Conservation (phyloP, 2,329 filamentous ascomycete genomes). For the Pochonia chlamydosporia region DNA sequence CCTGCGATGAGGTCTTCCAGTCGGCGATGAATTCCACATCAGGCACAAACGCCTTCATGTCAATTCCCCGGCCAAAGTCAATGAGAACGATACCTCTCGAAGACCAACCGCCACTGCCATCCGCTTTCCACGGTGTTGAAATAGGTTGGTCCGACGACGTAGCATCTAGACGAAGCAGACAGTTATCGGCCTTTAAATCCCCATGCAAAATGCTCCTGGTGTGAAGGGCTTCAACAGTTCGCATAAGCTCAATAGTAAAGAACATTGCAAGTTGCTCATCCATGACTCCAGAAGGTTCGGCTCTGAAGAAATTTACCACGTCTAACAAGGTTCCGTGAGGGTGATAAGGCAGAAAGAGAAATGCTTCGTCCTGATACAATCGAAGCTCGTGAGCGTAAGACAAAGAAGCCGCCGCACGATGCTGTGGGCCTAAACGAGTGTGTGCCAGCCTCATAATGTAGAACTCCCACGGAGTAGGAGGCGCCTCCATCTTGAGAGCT, state of each 20-base stretch:
- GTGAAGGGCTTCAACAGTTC: conserved; percentile 85
- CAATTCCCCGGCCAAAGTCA: conserved; percentile 90
- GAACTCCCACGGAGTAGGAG: conserved; percentile 90
- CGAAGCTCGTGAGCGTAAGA: conserved; percentile 86
- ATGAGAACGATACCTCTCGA: conserved; percentile 79
- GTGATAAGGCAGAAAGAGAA: conserved; percentile 80
- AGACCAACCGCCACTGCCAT: conserved; percentile 73
- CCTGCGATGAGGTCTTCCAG: conserved; percentile 81
- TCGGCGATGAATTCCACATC: conserved; percentile 84
- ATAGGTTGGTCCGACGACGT: conserved; percentile 38
- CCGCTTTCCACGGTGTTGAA: conserved; percentile 60
- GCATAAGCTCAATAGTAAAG: conserved; percentile 84
- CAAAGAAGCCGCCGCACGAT: conserved; percentile 71
- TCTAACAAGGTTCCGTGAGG: conserved; percentile 92
- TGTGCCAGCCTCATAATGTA: conserved; percentile 86
- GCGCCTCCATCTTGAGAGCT: conserved; percentile 91
- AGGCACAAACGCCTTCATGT: conserved; percentile 77
- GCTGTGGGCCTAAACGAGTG: conserved; percentile 62
- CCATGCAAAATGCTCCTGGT: conserved; percentile 76
- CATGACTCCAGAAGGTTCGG: conserved; percentile 68
- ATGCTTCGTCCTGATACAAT: conserved; percentile 83
- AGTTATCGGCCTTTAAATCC: conserved; percentile 93
- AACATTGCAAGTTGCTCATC: conserved; percentile 94
- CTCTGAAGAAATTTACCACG: conserved; percentile 79
- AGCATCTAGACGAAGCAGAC: conserved; percentile 74